Conservation (phyloP, 179 eudicot genomes). For the Silene coronaria region DNA sequence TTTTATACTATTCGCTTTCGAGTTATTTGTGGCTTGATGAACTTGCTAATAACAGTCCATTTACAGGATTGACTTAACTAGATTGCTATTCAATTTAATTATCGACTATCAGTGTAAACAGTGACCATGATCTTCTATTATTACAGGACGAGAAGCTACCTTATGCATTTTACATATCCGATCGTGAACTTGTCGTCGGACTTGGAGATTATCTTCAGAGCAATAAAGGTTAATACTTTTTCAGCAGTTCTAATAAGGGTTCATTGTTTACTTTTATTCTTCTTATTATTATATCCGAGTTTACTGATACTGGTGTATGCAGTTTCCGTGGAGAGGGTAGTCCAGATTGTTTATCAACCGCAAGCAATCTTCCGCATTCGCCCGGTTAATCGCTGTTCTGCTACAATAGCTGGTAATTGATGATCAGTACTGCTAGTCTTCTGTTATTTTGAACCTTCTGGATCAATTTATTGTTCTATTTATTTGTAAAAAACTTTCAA, state of each 20-base stretch:
- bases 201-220: slow-evolving; percentile 70
- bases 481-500: background rate
- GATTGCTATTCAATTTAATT: too few relatives aligned
- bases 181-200: slow-evolving; percentile 67
- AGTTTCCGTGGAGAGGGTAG: slow-evolving; percentile 96
- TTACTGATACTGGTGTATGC: slow-evolving; percentile 19
- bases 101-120: background rate
- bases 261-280: background rate
- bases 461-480: background rate
- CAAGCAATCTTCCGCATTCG: slow-evolving; percentile 94
- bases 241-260: background rate
- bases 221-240: slow-evolving; percentile 50
- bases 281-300: too few relatives aligned
- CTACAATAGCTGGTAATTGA: slow-evolving; percentile 77
- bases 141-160: slow-evolving; percentile 87
- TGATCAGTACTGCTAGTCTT: background rate
- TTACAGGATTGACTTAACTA: too few relatives aligned
- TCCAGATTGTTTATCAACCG: slow-evolving; percentile 89
- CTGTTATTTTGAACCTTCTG: background rate
- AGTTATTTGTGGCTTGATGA: too few relatives aligned
- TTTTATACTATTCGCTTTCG: too few relatives aligned
- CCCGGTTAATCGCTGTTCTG: slow-evolving; percentile 91
- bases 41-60: too few relatives aligned
- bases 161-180: slow-evolving; percentile 83
- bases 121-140: slow-evolving; percentile 17